Evolutionary conservation across 1,139 yeast species (phyloP).

Genomic region (Kazachstania sp.): DNA sequence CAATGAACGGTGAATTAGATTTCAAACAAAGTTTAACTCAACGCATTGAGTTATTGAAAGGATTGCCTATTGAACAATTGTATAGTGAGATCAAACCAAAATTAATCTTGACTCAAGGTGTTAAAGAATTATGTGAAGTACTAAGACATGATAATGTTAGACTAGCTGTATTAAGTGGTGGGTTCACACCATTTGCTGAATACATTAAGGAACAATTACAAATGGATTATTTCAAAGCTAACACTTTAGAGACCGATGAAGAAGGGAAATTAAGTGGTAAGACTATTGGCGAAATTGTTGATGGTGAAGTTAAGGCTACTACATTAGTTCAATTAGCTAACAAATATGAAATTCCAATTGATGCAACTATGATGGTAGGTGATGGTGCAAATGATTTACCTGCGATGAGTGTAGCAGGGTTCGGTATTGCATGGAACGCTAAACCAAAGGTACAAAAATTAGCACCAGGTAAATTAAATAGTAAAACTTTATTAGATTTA

Average conservation of each 20-base stretch:
- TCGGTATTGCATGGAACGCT: conserved; percentile 96
- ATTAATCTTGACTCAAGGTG: conserved; percentile 76
- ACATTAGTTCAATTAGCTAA: conserved; percentile 59
- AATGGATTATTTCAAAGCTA: conserved; percentile 85
- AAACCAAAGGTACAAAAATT: conserved; percentile 77
- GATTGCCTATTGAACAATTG: conserved; percentile 61
- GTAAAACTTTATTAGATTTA: conserved; percentile 59
- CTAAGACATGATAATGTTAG: conserved; percentile 56
- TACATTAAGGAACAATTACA: conserved; percentile 60
- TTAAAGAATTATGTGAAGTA: conserved; percentile 54
- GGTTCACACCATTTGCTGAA: conserved; percentile 81
- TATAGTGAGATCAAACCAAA: conserved; percentile 73
- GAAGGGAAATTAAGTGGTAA: conserved; percentile 45
- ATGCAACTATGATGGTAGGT: conserved; percentile 75
- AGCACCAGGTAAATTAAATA: conserved; percentile 79
- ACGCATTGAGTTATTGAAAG: conserved; percentile 70
- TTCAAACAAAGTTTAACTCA: conserved; percentile 71
- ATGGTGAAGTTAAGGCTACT: conserved; percentile 75
- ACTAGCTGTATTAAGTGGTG: conserved; percentile 89
- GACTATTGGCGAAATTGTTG: conserved; percentile 71
- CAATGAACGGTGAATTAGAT: conserved; percentile 96
- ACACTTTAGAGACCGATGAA: conserved; percentile 49
- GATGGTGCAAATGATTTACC: conserved; percentile 95
- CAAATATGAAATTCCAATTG: conserved; percentile 50
- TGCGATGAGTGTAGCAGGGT: conserved; percentile 90